phyloP scores from a whole-genome alignment of 768 basidiomycete genomes.

The Phanerochaete sordida region DNA sequence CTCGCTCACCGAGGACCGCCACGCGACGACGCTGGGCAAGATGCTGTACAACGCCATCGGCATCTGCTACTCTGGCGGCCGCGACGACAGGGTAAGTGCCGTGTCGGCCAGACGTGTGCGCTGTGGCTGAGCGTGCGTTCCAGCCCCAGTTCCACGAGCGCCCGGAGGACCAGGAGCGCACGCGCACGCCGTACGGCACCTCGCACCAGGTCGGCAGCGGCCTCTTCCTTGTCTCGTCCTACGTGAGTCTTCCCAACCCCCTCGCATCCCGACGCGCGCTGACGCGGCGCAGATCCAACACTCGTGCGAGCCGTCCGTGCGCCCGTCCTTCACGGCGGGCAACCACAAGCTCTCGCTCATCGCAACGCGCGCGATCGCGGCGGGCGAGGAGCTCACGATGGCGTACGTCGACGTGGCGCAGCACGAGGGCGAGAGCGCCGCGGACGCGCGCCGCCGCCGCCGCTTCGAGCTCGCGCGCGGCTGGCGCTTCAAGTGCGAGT shows the following conservation, averaged over 20 bases:
- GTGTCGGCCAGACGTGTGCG: no score
- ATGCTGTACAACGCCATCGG: slow-evolving; percentile 79
- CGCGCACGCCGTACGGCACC: slow-evolving; percentile 76
- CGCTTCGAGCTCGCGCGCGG: slow-evolving; percentile 74
- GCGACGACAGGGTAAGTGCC: slow-evolving; percentile 68
- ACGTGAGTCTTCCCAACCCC: slow-evolving; percentile 37
- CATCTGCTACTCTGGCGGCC: slow-evolving; percentile 60
- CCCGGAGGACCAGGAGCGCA: slow-evolving; percentile 70
- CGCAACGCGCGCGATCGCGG: slow-evolving; percentile 62
- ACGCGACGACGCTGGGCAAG: slow-evolving; percentile 59
- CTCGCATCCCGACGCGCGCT: not conserved
- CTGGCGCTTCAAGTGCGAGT: slow-evolving; percentile 79
- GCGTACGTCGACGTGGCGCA: slow-evolving; percentile 71
- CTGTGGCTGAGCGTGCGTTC: not conserved
- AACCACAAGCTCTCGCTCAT: slow-evolving; percentile 69
- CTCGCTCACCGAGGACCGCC: slow-evolving; percentile 61
- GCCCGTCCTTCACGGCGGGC: slow-evolving; percentile 61
- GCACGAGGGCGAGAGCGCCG: slow-evolving; percentile 46
- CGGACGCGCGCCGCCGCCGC: slow-evolving; percentile 59
- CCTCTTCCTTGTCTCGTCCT: slow-evolving; percentile 73
- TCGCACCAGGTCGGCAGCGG: slow-evolving; percentile 72
- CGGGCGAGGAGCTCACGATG: slow-evolving; percentile 73
- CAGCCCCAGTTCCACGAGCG: slow-evolving; percentile 52
- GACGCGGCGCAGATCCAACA: slow-evolving; percentile 48
- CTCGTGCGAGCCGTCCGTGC: slow-evolving; percentile 68